Evolutionary conservation across 768 basidiomycete genomes (phyloP).

Genomic region (Dacryopinax spathularia): DNA sequence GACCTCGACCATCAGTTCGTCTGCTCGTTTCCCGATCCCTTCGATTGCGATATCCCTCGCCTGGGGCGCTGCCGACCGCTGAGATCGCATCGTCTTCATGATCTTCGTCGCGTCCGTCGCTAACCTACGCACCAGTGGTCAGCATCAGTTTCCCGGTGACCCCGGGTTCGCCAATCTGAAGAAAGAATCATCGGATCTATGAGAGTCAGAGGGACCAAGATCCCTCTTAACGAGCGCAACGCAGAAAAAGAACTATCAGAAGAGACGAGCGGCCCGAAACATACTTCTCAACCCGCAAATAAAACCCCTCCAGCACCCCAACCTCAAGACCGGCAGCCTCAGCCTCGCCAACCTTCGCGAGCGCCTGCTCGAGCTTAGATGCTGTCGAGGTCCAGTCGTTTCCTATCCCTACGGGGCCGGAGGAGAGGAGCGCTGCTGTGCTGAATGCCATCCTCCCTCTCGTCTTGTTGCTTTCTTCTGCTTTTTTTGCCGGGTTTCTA

Average conservation of each 20-base stretch:
- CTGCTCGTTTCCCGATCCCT: background rate
- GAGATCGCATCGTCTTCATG: background rate
- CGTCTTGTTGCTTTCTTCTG: background rate
- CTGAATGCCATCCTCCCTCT: background rate
- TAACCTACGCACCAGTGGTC: too few relatives aligned
- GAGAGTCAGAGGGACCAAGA: too few relatives aligned
- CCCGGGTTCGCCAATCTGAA: too few relatives aligned
- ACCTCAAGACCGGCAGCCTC: background rate
- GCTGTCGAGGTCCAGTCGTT: background rate
- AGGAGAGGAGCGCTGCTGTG: background rate
- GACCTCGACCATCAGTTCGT: background rate
- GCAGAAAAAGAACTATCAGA: background rate
- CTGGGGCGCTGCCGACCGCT: background rate
- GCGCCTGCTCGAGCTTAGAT: background rate
- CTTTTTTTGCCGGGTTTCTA: background rate
- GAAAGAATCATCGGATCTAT: too few relatives aligned
- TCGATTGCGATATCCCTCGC: background rate
- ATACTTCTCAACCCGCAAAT: background rate
- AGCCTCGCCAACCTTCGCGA: background rate
- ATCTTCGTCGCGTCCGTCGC: background rate
- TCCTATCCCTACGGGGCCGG: background rate
- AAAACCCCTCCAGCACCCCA: background rate
- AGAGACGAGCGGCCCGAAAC: background rate
- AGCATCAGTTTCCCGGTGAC: too few relatives aligned
- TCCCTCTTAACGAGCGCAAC: too few relatives aligned